Conservation (phyloP, 192 early-diverging fungal genomes). For the Gaertneriomyces semiglobifer region DNA sequence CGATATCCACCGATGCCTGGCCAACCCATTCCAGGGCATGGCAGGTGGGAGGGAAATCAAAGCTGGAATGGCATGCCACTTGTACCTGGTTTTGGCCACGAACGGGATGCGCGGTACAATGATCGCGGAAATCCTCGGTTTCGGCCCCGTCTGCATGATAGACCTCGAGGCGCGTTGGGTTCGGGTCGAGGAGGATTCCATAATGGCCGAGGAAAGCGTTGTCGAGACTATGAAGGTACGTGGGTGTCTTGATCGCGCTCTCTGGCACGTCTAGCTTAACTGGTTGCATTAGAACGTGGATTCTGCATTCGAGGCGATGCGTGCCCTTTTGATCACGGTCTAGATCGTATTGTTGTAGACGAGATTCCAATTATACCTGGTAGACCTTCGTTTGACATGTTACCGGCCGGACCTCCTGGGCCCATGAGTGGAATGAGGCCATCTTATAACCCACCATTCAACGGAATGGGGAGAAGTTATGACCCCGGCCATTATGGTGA, state of each 20-base stretch:
- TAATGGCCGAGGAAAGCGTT: constrained; percentile 46
- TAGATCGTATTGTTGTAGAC: constrained; percentile 66
- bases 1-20: constrained; percentile 1
- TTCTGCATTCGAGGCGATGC: constrained; percentile 76
- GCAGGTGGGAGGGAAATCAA: not conserved
- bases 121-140: not conserved
- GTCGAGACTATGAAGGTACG: constrained; percentile 76
- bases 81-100: not conserved
- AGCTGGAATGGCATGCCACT: not conserved
- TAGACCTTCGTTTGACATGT: constrained; percentile 25
- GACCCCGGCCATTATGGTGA: constrained; percentile 8
- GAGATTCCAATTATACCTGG: constrained; percentile 37
- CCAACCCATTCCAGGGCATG: not conserved
- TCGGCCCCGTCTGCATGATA: not conserved
- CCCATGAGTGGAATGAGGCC: constrained; percentile 27
- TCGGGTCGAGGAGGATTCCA: constrained; percentile 38
- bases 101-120: not conserved
- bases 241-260: not conserved
- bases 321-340: constrained; percentile 75
- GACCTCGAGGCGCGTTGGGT: constrained; percentile 17
- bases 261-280: not conserved
- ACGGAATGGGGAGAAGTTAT: not conserved
- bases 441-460: constrained; percentile 11
- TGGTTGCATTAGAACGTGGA: constrained; percentile 60
- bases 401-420: constrained; percentile 28